Evolutionary conservation across 805 yeast genomes (phyloP).

Genomic region (Blastobotrys terrestris): DNA sequence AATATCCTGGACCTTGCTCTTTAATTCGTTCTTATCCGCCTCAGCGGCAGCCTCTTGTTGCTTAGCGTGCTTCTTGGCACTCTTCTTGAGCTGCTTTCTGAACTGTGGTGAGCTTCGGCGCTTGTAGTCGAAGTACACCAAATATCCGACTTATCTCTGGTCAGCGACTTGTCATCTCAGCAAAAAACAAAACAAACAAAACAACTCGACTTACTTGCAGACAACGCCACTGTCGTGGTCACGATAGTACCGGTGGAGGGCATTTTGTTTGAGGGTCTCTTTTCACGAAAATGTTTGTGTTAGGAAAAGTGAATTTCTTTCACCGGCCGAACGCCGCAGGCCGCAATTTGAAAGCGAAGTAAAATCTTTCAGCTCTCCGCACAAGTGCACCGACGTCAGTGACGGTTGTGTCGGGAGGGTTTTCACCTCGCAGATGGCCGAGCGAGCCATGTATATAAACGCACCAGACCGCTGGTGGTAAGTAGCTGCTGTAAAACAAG

Average conservation of each 20-base stretch:
- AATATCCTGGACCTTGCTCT: conserved; percentile 54
- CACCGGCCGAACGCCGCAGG: not conserved
- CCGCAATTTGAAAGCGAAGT: not conserved
- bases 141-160: conserved; percentile 51
- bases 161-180: no score
- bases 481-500: not conserved
- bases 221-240: conserved; percentile 25
- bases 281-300: not conserved
- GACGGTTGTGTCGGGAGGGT: not conserved
- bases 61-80: conserved; percentile 55
- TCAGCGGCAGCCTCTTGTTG: conserved; percentile 50
- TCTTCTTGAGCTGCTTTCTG: conserved; percentile 66
- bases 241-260: conserved; percentile 30
- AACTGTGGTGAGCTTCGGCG: conserved; percentile 80
- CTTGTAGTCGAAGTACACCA: conserved; percentile 83
- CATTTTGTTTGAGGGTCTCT: conserved; percentile 19
- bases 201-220: conserved; percentile 23
- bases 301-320: not conserved
- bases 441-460: not conserved
- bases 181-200: no score
- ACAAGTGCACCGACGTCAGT: not conserved
- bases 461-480: not conserved
- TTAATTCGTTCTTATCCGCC: conserved; percentile 49
- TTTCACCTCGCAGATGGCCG: not conserved
- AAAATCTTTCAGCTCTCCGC: not conserved